Conservation (phyloP, 768 basidiomycete genomes). For the Termitomyces sp. region DNA sequence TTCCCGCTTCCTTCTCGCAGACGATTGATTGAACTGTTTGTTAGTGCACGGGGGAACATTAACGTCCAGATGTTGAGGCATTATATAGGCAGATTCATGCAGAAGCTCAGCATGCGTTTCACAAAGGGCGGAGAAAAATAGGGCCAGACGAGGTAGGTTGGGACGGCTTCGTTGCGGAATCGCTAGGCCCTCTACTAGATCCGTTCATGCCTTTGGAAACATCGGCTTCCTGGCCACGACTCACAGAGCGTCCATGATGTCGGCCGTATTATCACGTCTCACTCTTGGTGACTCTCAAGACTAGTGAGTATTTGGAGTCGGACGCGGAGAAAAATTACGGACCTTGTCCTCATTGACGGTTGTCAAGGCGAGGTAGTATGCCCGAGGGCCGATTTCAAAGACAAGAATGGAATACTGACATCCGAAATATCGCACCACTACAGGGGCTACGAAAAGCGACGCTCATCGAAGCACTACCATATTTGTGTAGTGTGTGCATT, state of each 20-base stretch:
- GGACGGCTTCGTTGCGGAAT: background rate
- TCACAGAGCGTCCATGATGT: background rate
- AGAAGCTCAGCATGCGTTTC: conserved; percentile 5
- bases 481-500: conserved; percentile 1
- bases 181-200: background rate
- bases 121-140: background rate
- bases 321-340: conserved; percentile 3
- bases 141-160: conserved; percentile 1
- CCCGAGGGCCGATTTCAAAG: background rate
- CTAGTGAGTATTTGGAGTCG: background rate
- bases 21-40: background rate
- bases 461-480: background rate
- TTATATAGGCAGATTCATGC: background rate
- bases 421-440: background rate
- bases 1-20: background rate
- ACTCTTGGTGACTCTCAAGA: background rate
- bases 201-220: no score
- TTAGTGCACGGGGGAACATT: background rate
- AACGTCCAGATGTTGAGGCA: conserved; percentile 5
- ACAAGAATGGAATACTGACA: background rate
- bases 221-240: background rate
- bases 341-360: conserved; percentile 1
- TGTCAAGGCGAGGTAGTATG: background rate
- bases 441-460: conserved; percentile 3
- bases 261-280: no score